Percentiles rank a stretch among this genome's conserved stretches.
Evolutionary conservation across 441 rosid genomes (phyloP).

Genomic region (Manihot esculenta): DNA sequence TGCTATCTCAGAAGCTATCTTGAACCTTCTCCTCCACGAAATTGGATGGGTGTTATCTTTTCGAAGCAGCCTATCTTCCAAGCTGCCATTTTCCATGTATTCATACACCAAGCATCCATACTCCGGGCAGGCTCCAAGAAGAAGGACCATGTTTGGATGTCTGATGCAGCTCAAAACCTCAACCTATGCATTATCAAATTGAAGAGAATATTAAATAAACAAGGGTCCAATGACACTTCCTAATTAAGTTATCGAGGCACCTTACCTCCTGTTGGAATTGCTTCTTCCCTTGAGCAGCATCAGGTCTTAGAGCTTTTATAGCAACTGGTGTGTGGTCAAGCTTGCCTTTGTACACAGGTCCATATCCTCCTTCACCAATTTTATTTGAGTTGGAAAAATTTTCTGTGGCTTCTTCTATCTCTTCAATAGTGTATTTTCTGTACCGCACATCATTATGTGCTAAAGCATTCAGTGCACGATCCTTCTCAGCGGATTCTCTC

Average conservation of each 20-base stretch:
- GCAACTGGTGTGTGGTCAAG: conserved; percentile 79
- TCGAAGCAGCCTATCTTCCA: conserved; percentile 17
- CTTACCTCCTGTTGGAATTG: conserved; percentile 80
- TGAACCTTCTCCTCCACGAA: conserved; percentile 15
- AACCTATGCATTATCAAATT: conserved; percentile 3
- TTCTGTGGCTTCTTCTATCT: conserved; percentile 69
- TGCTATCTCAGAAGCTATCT: conserved; percentile 15
- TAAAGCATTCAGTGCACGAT: conserved; percentile 57
- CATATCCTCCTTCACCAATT: conserved; percentile 87
- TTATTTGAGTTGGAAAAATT: conserved; percentile 42
- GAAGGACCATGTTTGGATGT: conserved; percentile 15
- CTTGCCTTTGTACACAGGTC: conserved; percentile 71
- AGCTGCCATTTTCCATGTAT: conserved; percentile 16
- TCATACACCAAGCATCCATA: conserved; percentile 6
- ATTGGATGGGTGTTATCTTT: conserved; percentile 14
- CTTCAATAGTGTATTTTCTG: conserved; percentile 59
- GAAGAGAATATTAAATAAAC: no score
- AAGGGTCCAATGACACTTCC: no score
- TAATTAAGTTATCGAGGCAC: not conserved
- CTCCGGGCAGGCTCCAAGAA: not conserved
- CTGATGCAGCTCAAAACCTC: conserved; percentile 21
- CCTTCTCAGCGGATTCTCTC: conserved; percentile 55
- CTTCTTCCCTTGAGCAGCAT: conserved; percentile 73
- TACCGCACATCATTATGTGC: conserved; percentile 54
- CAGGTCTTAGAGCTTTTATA: conserved; percentile 74